Conservation (phyloP, 2,329 filamentous ascomycete species). For the Cyanodermella asteris region DNA sequence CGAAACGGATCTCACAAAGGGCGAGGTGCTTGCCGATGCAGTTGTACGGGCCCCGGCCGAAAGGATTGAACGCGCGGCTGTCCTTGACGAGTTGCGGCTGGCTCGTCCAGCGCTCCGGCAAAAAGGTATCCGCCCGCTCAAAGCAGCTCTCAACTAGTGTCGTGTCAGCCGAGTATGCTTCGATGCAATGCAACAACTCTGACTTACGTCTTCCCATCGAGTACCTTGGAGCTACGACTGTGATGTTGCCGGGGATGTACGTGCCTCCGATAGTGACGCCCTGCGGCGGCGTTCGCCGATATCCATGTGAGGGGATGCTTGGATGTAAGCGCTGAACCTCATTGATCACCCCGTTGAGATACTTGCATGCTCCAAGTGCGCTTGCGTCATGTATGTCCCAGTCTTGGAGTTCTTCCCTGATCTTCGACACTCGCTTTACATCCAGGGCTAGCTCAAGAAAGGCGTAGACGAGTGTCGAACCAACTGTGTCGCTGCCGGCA, state of each 20-base stretch:
- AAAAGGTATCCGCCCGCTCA: slow-evolving; percentile 10
- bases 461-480: not conserved
- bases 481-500: slow-evolving; percentile 6
- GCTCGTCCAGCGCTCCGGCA: slow-evolving; percentile 17
- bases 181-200: not conserved
- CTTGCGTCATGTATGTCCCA: too few relatives aligned
- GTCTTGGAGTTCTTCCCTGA: too few relatives aligned
- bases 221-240: slow-evolving; percentile 10
- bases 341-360: slow-evolving; percentile 20
- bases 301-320: slow-evolving; percentile 16
- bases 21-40: slow-evolving; percentile 1
- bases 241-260: slow-evolving; percentile 14
- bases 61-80: slow-evolving; percentile 15
- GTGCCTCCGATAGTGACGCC: slow-evolving; percentile 16
- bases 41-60: slow-evolving; percentile 7
- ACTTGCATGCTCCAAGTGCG: too few relatives aligned
- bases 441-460: too few relatives aligned
- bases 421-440: too few relatives aligned
- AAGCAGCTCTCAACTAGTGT: slow-evolving; percentile 12
- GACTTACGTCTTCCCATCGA: slow-evolving; percentile 10
- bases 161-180: not conserved
- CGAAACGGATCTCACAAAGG: not conserved
- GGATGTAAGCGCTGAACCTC: slow-evolving; percentile 22
- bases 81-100: slow-evolving; percentile 15
- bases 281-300: slow-evolving; percentile 17